Evolutionary conservation across 108 stramenopile species (phyloP).

Genomic region (Nitzschia palea): DNA sequence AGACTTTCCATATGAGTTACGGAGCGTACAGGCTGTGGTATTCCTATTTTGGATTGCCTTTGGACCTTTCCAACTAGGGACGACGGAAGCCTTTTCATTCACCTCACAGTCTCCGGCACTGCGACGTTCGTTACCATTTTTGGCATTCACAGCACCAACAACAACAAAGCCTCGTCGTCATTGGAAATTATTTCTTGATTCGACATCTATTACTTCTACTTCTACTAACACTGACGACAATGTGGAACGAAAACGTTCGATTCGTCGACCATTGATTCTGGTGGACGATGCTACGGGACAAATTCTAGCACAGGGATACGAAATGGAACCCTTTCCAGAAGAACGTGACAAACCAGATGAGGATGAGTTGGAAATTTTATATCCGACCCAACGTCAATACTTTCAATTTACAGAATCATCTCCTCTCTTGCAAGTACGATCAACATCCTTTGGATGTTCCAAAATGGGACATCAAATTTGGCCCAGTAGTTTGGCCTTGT

Average conservation of each 20-base stretch:
- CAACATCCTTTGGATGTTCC: constrained; percentile 50
- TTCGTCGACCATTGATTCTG: background rate
- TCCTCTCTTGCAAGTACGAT: constrained; percentile 18
- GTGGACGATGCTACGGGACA: background rate
- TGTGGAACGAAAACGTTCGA: background rate
- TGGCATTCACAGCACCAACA: too few species aligned
- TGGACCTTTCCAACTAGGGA: too few species aligned
- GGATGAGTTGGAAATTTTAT: constrained; percentile 45
- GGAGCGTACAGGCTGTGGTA: too few species aligned
- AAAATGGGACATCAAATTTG: constrained; percentile 41
- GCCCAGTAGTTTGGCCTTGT: constrained; percentile 40
- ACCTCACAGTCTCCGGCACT: too few species aligned
- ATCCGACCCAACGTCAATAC: constrained; percentile 28
- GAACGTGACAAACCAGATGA: constrained; percentile 25
- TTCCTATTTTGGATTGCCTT: too few species aligned
- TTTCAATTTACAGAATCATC: constrained; percentile 22
- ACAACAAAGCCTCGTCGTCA: too few species aligned
- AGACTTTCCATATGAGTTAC: too few species aligned
- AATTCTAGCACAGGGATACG: background rate
- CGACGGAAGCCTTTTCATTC: background rate
- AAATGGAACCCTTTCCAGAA: background rate
- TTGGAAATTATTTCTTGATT: too few species aligned
- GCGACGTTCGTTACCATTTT: too few species aligned
- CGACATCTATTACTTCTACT: too few species aligned
- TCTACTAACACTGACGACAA: background rate